Evolutionary conservation across 352 stramenopile species (phyloP).

Genomic region (Globisporangium solare): DNA sequence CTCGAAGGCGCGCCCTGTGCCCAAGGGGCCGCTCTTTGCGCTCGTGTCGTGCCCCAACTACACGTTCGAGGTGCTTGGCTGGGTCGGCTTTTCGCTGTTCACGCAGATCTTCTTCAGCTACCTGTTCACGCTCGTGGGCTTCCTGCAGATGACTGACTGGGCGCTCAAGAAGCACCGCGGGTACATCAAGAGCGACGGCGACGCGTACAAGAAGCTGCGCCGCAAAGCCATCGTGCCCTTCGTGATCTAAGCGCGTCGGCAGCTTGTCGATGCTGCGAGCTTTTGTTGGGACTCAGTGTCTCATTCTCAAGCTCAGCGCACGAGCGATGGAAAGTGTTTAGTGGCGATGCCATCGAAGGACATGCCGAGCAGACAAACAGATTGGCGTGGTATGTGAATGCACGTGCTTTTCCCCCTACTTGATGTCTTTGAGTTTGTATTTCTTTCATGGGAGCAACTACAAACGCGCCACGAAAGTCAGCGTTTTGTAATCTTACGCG

Average conservation of each 20-base stretch:
- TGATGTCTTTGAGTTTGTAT: too few relatives aligned
- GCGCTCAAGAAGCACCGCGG: conserved; percentile 85
- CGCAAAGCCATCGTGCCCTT: conserved; percentile 85
- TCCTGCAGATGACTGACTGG: conserved; percentile 89
- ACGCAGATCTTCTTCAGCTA: conserved; percentile 82
- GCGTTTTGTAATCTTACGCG: too few relatives aligned
- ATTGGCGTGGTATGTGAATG: too few relatives aligned
- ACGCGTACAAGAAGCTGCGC: conserved; percentile 86
- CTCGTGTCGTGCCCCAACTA: conserved; percentile 90
- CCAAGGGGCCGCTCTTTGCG: conserved; percentile 71
- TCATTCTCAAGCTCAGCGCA: too few relatives aligned
- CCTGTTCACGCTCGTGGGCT: conserved; percentile 82
- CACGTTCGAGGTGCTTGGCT: conserved; percentile 87
- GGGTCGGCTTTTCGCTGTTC: conserved; percentile 86
- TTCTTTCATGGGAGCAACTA: too few relatives aligned
- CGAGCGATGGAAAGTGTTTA: too few relatives aligned
- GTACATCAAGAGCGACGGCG: conserved; percentile 84
- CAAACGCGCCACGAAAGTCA: too few relatives aligned
- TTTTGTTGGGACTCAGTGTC: too few relatives aligned
- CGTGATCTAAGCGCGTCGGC: conserved; percentile 43
- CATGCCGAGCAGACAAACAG: too few relatives aligned
- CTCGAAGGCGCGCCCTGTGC: conserved; percentile 64
- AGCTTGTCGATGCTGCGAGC: too few relatives aligned
- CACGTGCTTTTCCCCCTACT: too few relatives aligned
- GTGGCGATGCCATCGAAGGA: too few relatives aligned